These are phyloP conservation scores for Exophiala aquamarina DNA, from an alignment of 2,329 filamentous ascomycete genomes.

Conservation along the genomic window DNA sequence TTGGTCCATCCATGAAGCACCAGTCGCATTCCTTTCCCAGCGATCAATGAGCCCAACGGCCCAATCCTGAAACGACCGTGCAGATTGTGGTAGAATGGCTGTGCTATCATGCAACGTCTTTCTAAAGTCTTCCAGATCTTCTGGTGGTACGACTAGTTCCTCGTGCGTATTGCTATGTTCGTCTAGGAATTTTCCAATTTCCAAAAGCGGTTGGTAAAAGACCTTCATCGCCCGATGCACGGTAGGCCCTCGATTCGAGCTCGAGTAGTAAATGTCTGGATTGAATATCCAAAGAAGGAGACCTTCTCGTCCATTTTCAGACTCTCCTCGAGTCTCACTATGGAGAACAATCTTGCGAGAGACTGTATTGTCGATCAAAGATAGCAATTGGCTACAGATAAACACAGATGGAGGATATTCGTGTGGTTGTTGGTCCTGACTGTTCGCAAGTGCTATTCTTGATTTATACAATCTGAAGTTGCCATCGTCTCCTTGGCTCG, in stretches of 20 bases:
- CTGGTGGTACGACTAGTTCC: constrained; percentile 44
- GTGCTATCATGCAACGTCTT: constrained; percentile 44
- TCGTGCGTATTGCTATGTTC: constrained; percentile 46
- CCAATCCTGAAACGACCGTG: constrained; percentile 56
- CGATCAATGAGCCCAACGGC: constrained; percentile 53
- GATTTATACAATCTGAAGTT: constrained; percentile 48
- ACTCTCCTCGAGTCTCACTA: constrained; percentile 26
- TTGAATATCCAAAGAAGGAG: constrained; percentile 59
- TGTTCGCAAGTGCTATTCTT: constrained; percentile 37
- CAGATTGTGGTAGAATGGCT: constrained; percentile 48
- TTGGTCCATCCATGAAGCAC: constrained; percentile 24
- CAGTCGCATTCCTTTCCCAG: constrained; percentile 34
- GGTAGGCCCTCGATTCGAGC: constrained; percentile 36
- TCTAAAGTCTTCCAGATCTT: constrained; percentile 21
- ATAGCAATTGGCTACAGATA: constrained; percentile 56
- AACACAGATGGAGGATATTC: constrained; percentile 35
- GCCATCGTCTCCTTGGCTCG: constrained; percentile 14
- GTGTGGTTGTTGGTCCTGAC: constrained; percentile 32
- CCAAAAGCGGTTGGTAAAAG: constrained; percentile 46
- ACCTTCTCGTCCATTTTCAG: constrained; percentile 5
- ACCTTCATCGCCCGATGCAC: constrained; percentile 56
- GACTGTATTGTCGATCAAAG: constrained; percentile 56
- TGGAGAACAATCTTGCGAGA: constrained; percentile 57
- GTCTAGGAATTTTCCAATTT: constrained; percentile 38
- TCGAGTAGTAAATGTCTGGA: constrained; percentile 58